These are phyloP conservation scores for Agaricus blazei DNA, from an alignment of 768 basidiomycete species.

Conservation along the genomic window DNA sequence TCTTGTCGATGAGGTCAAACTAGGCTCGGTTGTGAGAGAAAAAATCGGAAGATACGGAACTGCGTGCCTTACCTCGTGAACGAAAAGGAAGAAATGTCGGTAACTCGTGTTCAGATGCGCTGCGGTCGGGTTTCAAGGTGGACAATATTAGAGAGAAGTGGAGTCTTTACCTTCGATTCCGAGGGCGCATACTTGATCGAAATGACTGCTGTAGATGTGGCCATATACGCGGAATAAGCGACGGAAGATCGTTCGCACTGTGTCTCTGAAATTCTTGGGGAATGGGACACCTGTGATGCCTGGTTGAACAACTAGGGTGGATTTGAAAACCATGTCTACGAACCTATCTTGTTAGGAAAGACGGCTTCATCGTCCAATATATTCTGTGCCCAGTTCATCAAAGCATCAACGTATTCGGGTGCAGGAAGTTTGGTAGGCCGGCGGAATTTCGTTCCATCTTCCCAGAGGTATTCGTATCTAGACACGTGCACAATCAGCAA, in stretches of 20 bases:
- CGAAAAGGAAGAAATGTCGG: slow-evolving; percentile 95
- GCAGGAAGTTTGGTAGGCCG: slow-evolving; percentile 91
- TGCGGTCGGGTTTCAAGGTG: slow-evolving; percentile 22
- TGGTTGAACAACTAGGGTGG: not conserved
- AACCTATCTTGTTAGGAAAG: slow-evolving; percentile 95
- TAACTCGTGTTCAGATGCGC: slow-evolving; percentile 99
- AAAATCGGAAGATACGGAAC: slow-evolving; percentile 11
- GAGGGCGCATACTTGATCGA: slow-evolving; percentile 96
- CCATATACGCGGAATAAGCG: slow-evolving; percentile 96
- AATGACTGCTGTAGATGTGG: slow-evolving; percentile 98
- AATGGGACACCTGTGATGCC: slow-evolving; percentile 72
- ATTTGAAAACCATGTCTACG: slow-evolving; percentile 6
- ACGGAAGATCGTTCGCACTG: slow-evolving; percentile 86
- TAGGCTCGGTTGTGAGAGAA: slow-evolving; percentile 20
- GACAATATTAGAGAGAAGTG: not conserved
- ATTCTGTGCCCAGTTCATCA: slow-evolving; percentile 98
- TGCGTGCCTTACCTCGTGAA: slow-evolving; percentile 71
- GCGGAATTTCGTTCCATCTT: slow-evolving; percentile 84
- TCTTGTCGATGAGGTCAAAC: slow-evolving; percentile 96
- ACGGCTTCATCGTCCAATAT: slow-evolving; percentile 87
- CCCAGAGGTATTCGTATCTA: slow-evolving; percentile 95
- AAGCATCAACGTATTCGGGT: slow-evolving; percentile 92
- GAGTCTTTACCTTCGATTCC: slow-evolving; percentile 84
- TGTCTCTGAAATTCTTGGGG: slow-evolving; percentile 84
- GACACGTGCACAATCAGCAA: not conserved